These are phyloP conservation scores for Penicillium sp. DNA, from an alignment of 2,329 filamentous ascomycete species.

Conservation along the genomic window DNA sequence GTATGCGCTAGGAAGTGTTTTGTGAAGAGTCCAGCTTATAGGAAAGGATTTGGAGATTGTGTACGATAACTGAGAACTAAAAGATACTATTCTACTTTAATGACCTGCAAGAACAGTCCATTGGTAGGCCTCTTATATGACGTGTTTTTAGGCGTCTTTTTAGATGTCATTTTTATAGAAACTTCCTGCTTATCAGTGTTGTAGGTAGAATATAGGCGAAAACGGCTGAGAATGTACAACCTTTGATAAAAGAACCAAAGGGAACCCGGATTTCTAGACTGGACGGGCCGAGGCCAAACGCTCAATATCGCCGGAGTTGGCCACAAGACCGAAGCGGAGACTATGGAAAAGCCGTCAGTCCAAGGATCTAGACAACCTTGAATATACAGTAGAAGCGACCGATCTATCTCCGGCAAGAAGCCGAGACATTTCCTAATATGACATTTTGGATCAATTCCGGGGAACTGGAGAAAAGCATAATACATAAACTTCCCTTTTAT, in stretches of 20 bases:
- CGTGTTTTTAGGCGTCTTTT: too few relatives aligned
- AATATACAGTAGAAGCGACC: not conserved
- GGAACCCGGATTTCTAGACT: not conserved
- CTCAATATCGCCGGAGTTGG: not conserved
- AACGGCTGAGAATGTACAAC: too few relatives aligned
- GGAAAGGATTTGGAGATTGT: not conserved
- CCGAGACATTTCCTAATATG: constrained; percentile 1
- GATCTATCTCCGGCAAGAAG: constrained; percentile 1
- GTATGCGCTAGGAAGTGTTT: not conserved
- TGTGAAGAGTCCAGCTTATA: not conserved
- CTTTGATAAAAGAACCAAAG: not conserved
- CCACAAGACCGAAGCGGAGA: not conserved
- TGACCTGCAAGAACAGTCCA: too few relatives aligned
- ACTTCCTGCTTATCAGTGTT: too few relatives aligned
- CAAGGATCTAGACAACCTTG: not conserved
- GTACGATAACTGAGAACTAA: not conserved
- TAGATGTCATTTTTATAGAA: too few relatives aligned
- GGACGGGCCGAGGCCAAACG: not conserved
- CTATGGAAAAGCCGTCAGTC: not conserved
- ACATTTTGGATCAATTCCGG: not conserved
- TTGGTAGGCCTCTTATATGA: too few relatives aligned
- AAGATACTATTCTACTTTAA: not conserved
- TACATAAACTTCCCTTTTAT: not conserved
- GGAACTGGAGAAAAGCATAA: not conserved
- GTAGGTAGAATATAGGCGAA: too few relatives aligned